Base-by-base conservation (phyloP, 345 rosid species). In the Passiflora organensis region DNA sequence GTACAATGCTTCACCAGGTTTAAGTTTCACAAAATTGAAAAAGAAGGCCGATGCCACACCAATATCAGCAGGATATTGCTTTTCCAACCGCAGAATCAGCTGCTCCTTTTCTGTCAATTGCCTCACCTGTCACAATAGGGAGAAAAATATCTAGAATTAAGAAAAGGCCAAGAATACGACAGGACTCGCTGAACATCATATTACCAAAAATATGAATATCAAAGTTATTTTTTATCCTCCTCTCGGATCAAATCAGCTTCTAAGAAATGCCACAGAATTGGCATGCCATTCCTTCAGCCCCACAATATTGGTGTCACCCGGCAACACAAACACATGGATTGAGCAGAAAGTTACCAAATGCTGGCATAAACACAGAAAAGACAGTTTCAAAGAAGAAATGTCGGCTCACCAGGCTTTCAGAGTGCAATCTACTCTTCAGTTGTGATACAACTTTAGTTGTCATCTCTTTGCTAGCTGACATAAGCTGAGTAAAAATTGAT, bases 1-100 rank as follows among this genome's bases (percentile, higher is more conserved):
- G 72, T 80, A 89, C 75, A 94, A 78, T 59, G 97, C 99, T 84
- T 94, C 93, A 16, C 97, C 97, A 4, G 96, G 90, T 55, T 76
- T 83, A 68, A 94, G 94, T 83, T 77, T 85, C 72, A 94, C 95
- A 51, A 89, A 77, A 73, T 94, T 94, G 48, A 89, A 75, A 64
- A 94, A 72, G 68, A 94, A 87, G 36, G 96, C 85, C 18, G 99
- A 83, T 53, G 85, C 72, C 23, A 94, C 90, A 51, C 99, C 99
- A 23, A 89, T 67, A 67, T 87, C 97, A 63, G 66, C 80, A 43
- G 97, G 87, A 66, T 94, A 89, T 65, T 79, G 96, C 77, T 75
- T 80, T 76, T 94, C 96, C 66, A 94, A 77, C 47, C 45, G 74
- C 86, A 94, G 74, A 50, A 89, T 88, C 39, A 94, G 77, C 65